Evolutionary conservation across 495 filamentous ascomycete species (phyloP), one percentile per base, ranked within the genome.

Genomic region (Lepidopterella palustris): DNA sequence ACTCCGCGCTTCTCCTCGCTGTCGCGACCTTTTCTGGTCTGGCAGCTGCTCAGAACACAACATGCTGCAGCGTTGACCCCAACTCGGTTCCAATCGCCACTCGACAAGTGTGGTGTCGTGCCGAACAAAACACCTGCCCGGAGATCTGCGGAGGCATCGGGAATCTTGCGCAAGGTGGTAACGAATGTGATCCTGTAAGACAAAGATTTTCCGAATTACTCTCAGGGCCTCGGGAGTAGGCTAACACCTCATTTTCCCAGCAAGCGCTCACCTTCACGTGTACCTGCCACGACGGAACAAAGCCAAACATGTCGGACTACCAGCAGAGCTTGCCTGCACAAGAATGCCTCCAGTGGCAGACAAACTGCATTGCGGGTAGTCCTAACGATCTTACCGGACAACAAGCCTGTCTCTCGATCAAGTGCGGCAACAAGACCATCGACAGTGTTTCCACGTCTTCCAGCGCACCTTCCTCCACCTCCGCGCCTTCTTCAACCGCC

Each of bases 301-400:
- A 53, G 6, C 81, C 83, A 63, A 75, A 84, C 65, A 75, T 83
- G 61, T 65, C 69, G 25, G 68, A 69, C 55, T 87, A 82, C 73
- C 47, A 68, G 31, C 67, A 78, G 65, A 83, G 80, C 25, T 69
- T 86, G 29, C 84, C 84, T 42, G 82, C 76, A 73, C 78, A 73
- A 67, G 76, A 80, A 66, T 87, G 84, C 74, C 50, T 78, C 42
- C 68, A 66, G 25, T 79, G 73, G 64, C 80, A 68, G 59, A 67
- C 55, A 47, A 71, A 80, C 60, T 87, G 84, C 72, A 77, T 82
- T 62, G 35, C 62, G 4, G 57, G 70, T 39, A 69, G 80, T 69
- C 72, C 76, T 59, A 68, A 75, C 53, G 71, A 80, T 67, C 71
- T 75, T 26, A 62, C 69, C 9, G 74, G 70, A 39, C 77, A 80